Conservation (phyloP, 495 filamentous ascomycete species). For the Hypoxylon lienhwacheense region DNA sequence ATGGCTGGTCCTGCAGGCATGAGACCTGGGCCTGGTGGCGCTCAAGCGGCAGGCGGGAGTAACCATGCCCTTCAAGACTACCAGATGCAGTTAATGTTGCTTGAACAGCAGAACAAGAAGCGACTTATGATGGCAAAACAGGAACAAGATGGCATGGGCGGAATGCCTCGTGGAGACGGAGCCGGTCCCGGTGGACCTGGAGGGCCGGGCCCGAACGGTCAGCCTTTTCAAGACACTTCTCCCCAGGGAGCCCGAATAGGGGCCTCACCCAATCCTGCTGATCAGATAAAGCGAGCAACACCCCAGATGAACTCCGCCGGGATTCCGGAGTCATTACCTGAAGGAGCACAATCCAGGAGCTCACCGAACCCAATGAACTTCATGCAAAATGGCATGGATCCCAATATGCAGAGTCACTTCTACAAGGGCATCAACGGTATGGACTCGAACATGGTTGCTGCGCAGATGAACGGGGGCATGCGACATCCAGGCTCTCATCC, state of each 20-base stretch:
- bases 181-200: constrained; percentile 58
- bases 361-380: constrained; percentile 85
- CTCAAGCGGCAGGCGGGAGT: constrained; percentile 60
- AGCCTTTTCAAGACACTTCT: constrained; percentile 69
- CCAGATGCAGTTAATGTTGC: constrained; percentile 98
- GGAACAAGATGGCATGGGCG: constrained; percentile 80
- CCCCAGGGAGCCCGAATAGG: constrained; percentile 79
- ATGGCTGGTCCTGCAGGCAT: constrained; percentile 57
- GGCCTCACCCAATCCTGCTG: constrained; percentile 84
- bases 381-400: constrained; percentile 66
- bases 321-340: constrained; percentile 81
- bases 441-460: constrained; percentile 57
- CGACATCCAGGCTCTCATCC: constrained; percentile 87
- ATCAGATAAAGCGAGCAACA: constrained; percentile 85
- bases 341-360: constrained; percentile 71
- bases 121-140: constrained; percentile 94
- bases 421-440: constrained; percentile 56
- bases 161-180: constrained; percentile 56
- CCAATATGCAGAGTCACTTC: constrained; percentile 63
- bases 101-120: constrained; percentile 99
- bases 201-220: constrained; percentile 56
- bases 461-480: constrained; percentile 71
- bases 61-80: constrained; percentile 98
- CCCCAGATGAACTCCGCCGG: constrained; percentile 82
- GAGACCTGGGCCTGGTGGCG: constrained; percentile 57